Evolutionary conservation across 148 eudicot species (phyloP).

Genomic region (Agrostemma githago): DNA sequence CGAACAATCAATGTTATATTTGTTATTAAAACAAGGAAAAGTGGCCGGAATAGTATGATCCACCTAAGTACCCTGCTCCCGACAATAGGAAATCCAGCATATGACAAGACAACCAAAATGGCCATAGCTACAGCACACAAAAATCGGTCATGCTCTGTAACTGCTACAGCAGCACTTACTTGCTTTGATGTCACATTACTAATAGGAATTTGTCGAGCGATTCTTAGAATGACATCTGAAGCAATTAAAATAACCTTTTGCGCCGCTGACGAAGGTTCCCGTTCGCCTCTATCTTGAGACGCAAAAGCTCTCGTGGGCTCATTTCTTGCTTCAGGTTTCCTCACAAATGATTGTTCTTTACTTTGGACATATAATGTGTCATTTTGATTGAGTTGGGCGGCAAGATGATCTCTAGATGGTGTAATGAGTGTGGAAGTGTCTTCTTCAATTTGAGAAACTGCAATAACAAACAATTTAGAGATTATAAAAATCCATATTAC

Average conservation of each 20-base stretch:
- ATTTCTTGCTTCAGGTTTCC: slow-evolving; percentile 23
- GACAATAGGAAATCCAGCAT: slow-evolving; percentile 55
- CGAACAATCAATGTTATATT: slow-evolving; percentile 50
- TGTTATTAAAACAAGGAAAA: slow-evolving; percentile 57
- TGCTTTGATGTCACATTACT: slow-evolving; percentile 36
- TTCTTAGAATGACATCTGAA: slow-evolving; percentile 18
- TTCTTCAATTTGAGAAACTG: slow-evolving; percentile 38
- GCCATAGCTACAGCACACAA: slow-evolving; percentile 49
- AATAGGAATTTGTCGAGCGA: slow-evolving; percentile 22
- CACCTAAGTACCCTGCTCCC: slow-evolving; percentile 38
- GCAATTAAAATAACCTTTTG: slow-evolving; percentile 20
- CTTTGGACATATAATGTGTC: slow-evolving; percentile 19
- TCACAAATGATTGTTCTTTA: slow-evolving; percentile 25
- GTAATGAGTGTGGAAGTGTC: slow-evolving; percentile 18
- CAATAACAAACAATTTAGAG: slow-evolving; percentile 15
- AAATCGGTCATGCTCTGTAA: slow-evolving; percentile 51
- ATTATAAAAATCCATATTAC: not conserved
- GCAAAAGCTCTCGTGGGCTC: slow-evolving; percentile 28
- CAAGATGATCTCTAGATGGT: slow-evolving; percentile 26
- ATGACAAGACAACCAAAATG: slow-evolving; percentile 55
- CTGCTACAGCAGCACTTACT: slow-evolving; percentile 46
- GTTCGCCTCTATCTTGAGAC: slow-evolving; percentile 21
- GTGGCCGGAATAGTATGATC: slow-evolving; percentile 54
- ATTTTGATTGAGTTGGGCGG: slow-evolving; percentile 19
- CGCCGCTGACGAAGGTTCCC: slow-evolving; percentile 33